phyloP scores from a whole-genome alignment of 805 yeast species.

The Torulaspora gathmanii region DNA sequence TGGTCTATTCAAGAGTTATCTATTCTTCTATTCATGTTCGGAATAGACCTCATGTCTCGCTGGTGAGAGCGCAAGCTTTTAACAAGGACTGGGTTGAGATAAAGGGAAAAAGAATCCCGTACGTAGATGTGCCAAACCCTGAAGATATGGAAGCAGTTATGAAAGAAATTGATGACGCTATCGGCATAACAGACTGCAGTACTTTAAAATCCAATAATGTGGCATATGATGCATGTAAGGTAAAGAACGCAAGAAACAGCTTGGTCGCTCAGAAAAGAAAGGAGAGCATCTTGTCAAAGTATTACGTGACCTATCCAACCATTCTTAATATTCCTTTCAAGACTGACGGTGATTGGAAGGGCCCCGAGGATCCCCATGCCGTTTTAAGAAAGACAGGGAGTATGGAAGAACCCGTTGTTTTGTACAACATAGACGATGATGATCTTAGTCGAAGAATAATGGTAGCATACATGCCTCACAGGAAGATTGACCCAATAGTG shows the following conservation, averaged over 20 bases:
- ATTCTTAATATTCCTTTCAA: constrained; percentile 10
- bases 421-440: constrained; percentile 15
- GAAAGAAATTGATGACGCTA: constrained; percentile 21
- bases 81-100: constrained; percentile 47
- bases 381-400: constrained; percentile 7
- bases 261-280: constrained; percentile 13
- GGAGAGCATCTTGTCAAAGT: constrained; percentile 10
- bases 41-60: constrained; percentile 39
- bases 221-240: constrained; percentile 23
- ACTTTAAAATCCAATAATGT: constrained; percentile 18
- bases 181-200: constrained; percentile 28
- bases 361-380: constrained; percentile 19
- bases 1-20: constrained; percentile 44
- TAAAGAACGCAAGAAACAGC: constrained; percentile 14
- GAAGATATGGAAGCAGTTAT: constrained; percentile 30
- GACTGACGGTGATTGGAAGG: constrained; percentile 13
- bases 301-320: constrained; percentile 16
- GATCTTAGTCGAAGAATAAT: constrained; percentile 10
- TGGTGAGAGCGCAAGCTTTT: constrained; percentile 43
- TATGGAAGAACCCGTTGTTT: constrained; percentile 17
- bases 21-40: constrained; percentile 36
- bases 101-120: constrained; percentile 35
- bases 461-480: constrained; percentile 17
- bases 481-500: constrained; percentile 12
- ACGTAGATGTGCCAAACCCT: constrained; percentile 23